phyloP scores from a whole-genome alignment of 2,329 filamentous ascomycete species.

The Gnomoniopsis sp. region DNA sequence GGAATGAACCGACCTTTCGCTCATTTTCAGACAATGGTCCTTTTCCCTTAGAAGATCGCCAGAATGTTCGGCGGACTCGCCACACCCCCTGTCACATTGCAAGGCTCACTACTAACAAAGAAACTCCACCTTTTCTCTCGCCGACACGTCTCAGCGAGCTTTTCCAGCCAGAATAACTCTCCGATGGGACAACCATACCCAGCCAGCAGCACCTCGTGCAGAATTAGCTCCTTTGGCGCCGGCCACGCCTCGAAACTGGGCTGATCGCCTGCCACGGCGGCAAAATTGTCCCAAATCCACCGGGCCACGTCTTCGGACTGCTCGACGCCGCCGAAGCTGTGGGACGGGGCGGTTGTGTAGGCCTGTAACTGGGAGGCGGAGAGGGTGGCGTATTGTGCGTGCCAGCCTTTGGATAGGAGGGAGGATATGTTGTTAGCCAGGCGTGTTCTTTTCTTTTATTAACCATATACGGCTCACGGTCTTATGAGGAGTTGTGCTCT shows the following conservation, averaged over 20 bases:
- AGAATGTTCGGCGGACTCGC: conserved; percentile 23
- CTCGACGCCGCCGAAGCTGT: conserved; percentile 45
- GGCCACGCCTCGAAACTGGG: conserved; percentile 39
- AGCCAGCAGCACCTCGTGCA: conserved; percentile 45
- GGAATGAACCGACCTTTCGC: not conserved
- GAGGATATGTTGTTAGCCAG: not conserved
- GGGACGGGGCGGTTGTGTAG: conserved; percentile 33
- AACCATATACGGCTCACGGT: too few relatives aligned
- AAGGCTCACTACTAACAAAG: conserved; percentile 45
- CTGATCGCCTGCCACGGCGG: conserved; percentile 41
- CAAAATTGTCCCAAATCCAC: conserved; percentile 39
- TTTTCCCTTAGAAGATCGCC: conserved; percentile 9
- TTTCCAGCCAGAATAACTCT: conserved; percentile 47
- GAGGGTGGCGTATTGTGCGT: conserved; percentile 35
- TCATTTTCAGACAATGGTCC: not conserved
- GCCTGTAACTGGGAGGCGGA: conserved; percentile 33
- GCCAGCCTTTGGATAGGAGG: conserved; percentile 34
- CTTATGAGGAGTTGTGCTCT: too few relatives aligned
- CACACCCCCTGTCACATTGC: conserved; percentile 38
- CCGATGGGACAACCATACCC: conserved; percentile 50
- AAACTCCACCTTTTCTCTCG: conserved; percentile 38
- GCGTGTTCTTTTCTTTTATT: too few relatives aligned
- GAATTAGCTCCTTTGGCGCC: conserved; percentile 19
- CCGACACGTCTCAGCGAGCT: conserved; percentile 36
- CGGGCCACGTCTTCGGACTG: conserved; percentile 40